A percentile compares a stretch with the other conserved stretches of the same genome.
These are phyloP conservation scores for Lycium barbarum DNA, from an alignment of 257 asterid species.

Conservation along the genomic window DNA sequence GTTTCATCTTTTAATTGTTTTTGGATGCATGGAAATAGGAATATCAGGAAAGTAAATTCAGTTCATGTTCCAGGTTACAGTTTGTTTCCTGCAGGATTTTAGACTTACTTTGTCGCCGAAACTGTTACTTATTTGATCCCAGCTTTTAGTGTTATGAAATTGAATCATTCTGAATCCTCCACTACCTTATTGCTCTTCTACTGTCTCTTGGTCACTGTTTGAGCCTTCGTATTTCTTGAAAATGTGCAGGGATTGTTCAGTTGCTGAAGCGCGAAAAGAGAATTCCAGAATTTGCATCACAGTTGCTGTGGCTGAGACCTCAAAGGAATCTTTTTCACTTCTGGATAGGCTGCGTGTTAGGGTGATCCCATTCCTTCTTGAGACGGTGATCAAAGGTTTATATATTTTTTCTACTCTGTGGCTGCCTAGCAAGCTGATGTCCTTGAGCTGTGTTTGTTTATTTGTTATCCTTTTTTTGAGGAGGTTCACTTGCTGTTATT, in stretches of 20 bases:
- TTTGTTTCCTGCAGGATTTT: background rate
- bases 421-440: background rate
- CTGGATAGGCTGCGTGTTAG: constrained; percentile 62
- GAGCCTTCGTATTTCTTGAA: constrained; percentile 34
- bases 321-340: constrained; percentile 36
- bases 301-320: constrained; percentile 53
- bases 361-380: constrained; percentile 76
- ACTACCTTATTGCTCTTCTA: constrained; percentile 12
- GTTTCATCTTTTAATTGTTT: constrained; percentile 24
- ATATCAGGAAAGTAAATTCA: background rate
- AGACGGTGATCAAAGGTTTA: constrained; percentile 81
- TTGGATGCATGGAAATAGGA: constrained; percentile 27
- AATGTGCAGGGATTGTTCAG: constrained; percentile 67
- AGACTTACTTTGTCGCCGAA: background rate
- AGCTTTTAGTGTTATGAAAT: background rate
- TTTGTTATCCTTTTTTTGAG: background rate
- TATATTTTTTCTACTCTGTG: constrained; percentile 16
- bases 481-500: constrained; percentile 16
- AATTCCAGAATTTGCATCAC: constrained; percentile 62
- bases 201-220: background rate
- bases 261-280: constrained; percentile 38
- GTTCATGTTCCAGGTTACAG: background rate
- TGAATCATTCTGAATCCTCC: background rate
- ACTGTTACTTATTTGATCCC: background rate
- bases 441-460: constrained; percentile 19